A percentile compares a stretch with the other conserved stretches of the same genome.
These are phyloP conservation scores for Lactarius sp. DNA, from an alignment of 768 basidiomycete genomes.

Conservation along the genomic window DNA sequence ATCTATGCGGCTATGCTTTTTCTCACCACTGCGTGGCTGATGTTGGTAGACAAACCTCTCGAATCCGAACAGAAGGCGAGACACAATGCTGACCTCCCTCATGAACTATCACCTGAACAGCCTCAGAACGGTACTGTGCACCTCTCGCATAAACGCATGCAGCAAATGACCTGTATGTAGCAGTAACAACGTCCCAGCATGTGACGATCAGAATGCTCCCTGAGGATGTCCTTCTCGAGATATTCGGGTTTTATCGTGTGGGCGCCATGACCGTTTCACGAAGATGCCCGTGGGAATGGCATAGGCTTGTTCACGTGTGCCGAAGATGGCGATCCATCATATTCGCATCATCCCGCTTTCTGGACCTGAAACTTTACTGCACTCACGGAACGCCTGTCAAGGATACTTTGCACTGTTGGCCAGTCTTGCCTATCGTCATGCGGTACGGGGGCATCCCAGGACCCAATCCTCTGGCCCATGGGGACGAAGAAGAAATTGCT, in stretches of 20 bases:
- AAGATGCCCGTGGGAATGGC: neutral
- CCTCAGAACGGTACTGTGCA: no score
- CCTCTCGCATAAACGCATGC: no score
- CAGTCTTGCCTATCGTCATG: neutral
- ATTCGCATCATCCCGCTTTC: neutral
- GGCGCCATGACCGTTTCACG: neutral
- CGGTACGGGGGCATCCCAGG: neutral
- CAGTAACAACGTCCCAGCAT: no score
- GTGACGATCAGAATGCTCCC: neutral
- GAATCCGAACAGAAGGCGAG: no score
- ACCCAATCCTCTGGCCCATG: neutral
- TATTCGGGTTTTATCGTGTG: neutral
- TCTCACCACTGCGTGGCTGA: no score
- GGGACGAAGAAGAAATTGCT: neutral
- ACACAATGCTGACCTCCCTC: no score
- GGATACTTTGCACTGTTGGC: neutral
- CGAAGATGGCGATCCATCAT: neutral
- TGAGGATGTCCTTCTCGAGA: neutral
- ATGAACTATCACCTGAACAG: no score
- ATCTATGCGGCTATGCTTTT: no score
- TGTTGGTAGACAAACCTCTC: no score
- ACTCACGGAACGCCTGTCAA: neutral
- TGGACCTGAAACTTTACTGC: neutral
- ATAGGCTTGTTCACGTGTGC: neutral
- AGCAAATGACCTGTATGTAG: no score